phyloP scores from a whole-genome alignment of 2,329 filamentous ascomycete genomes.

The Cyclaneusma minus region DNA sequence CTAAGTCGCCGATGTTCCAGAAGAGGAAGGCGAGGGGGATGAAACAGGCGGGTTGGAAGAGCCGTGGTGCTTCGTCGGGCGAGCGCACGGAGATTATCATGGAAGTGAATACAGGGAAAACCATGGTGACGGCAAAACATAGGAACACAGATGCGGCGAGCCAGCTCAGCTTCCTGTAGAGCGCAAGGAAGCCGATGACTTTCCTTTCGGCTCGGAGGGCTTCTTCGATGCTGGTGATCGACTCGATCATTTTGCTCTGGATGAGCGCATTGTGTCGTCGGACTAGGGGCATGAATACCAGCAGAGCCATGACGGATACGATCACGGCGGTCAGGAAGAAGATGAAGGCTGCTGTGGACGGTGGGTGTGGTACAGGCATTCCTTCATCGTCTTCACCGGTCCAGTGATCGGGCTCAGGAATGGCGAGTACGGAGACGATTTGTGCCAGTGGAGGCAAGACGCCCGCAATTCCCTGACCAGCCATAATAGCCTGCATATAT shows the following conservation, averaged over 20 bases:
- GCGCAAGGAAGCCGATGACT: slow-evolving; percentile 40
- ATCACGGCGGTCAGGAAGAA: slow-evolving; percentile 82
- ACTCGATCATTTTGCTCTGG: slow-evolving; percentile 33
- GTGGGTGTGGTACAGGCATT: slow-evolving; percentile 12
- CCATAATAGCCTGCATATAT: slow-evolving; percentile 95
- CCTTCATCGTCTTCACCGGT: slow-evolving; percentile 12
- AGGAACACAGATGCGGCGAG: slow-evolving; percentile 62
- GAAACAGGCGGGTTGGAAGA: slow-evolving; percentile 63
- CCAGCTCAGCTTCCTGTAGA: slow-evolving; percentile 69
- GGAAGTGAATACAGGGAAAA: slow-evolving; percentile 82
- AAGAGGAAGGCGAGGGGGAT: slow-evolving; percentile 82
- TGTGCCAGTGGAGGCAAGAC: slow-evolving; percentile 80
- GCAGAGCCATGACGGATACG: slow-evolving; percentile 54
- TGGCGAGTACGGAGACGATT: slow-evolving; percentile 63
- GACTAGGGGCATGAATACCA: slow-evolving; percentile 62
- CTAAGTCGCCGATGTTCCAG: slow-evolving; percentile 83
- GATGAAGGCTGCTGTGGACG: slow-evolving; percentile 59
- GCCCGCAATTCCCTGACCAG: slow-evolving; percentile 80
- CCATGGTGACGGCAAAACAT: slow-evolving; percentile 78
- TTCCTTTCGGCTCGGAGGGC: slow-evolving; percentile 33
- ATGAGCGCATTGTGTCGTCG: slow-evolving; percentile 39
- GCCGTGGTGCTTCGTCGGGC: slow-evolving; percentile 26
- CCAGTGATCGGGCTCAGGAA: slow-evolving; percentile 29
- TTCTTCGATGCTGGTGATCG: slow-evolving; percentile 34
- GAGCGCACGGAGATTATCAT: slow-evolving; percentile 38